Conservation (phyloP, 331 rosid genomes). For the Cydonia oblonga region DNA sequence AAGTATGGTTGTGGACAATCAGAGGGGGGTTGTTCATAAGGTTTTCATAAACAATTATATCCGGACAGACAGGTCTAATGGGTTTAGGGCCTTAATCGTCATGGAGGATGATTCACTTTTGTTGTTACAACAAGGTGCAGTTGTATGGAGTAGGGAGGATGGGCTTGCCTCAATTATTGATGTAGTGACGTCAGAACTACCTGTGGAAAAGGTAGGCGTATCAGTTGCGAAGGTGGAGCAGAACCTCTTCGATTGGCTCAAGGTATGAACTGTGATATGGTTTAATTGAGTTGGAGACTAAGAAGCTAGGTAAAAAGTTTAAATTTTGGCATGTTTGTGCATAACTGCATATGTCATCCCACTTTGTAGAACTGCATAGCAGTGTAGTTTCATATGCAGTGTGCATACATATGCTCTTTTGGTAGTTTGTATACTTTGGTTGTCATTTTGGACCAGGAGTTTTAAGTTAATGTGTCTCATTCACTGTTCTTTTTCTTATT, state of each 20-base stretch:
- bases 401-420: background rate
- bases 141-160: constrained; percentile 97
- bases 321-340: too few species aligned
- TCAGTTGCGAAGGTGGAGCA: constrained; percentile 92
- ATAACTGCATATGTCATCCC: background rate
- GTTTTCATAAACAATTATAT: constrained; percentile 75
- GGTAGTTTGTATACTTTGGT: background rate
- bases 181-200: constrained; percentile 77
- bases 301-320: background rate
- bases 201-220: constrained; percentile 76
- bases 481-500: constrained; percentile 10
- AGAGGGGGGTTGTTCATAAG: constrained; percentile 60
- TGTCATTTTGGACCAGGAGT: constrained; percentile 2
- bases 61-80: constrained; percentile 78
- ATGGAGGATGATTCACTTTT: constrained; percentile 94
- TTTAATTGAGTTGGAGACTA: background rate
- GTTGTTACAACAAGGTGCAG: constrained; percentile 84
- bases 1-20: constrained; percentile 49
- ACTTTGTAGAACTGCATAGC: background rate
- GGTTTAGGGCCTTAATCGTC: constrained; percentile 85
- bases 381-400: background rate
- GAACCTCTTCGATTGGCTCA: constrained; percentile 91
- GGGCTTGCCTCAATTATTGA: constrained; percentile 93
- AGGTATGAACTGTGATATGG: constrained; percentile 38
- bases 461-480: constrained; percentile 3